These are phyloP conservation scores for Cordyceps fumosorosea DNA, from an alignment of 2,329 filamentous ascomycete species.

Conservation along the genomic window DNA sequence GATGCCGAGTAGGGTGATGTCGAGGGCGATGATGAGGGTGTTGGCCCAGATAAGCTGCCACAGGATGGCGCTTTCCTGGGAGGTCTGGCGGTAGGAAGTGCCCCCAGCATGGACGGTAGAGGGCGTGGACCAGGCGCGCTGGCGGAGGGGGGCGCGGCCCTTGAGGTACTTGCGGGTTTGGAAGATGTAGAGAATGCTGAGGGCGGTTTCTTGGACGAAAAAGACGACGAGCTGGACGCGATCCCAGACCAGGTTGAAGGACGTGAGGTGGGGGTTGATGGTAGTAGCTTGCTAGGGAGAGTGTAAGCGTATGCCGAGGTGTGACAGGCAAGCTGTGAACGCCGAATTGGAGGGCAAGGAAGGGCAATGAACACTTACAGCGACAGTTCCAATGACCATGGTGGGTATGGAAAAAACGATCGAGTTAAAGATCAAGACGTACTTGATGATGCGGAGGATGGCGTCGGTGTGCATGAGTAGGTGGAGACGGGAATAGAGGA, in stretches of 20 bases:
- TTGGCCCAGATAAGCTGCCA: constrained; percentile 40
- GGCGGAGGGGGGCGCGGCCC: constrained; percentile 11
- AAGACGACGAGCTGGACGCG: constrained; percentile 48
- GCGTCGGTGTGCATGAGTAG: constrained; percentile 45
- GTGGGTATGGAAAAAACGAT: constrained; percentile 48
- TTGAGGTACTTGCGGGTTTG: constrained; percentile 16
- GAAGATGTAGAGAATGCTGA: constrained; percentile 44
- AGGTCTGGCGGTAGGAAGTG: constrained; percentile 11
- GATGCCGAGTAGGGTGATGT: constrained; percentile 34
- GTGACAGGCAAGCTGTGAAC: background rate
- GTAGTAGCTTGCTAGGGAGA: constrained; percentile 23
- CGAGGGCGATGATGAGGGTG: constrained; percentile 38
- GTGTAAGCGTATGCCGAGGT: background rate
- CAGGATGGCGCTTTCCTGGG: constrained; percentile 17
- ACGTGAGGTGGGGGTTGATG: constrained; percentile 19
- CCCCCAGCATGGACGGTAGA: constrained; percentile 34
- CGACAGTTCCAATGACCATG: constrained; percentile 45
- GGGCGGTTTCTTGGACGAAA: constrained; percentile 44
- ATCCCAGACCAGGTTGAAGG: constrained; percentile 36
- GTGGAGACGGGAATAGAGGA: constrained; percentile 55
- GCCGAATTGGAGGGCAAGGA: background rate
- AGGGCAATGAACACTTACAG: constrained; percentile 27
- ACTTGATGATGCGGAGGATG: constrained; percentile 41
- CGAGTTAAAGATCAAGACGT: constrained; percentile 49
- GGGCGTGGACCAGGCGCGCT: constrained; percentile 33